Evolutionary conservation across 1,139 yeast species (phyloP), one percentile per base, ranked within the genome.

Genomic region (Sugiyamaella japonica): DNA sequence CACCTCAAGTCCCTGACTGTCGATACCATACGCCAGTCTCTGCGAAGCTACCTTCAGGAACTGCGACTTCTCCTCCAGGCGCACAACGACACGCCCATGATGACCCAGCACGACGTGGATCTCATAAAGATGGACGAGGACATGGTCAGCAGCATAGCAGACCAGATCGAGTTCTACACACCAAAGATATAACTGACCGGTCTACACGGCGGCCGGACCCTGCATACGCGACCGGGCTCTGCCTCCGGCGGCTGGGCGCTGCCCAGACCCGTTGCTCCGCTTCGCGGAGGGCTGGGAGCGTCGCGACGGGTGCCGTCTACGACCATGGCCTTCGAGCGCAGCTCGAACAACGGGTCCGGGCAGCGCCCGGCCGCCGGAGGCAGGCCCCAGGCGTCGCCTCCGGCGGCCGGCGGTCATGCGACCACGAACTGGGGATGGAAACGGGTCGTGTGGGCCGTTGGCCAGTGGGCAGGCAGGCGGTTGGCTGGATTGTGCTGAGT

Each of bases 71-170:
- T 45, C 10, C 3, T 36, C 6, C 9, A 23, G 20, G 49, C 49
- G 6, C 41, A 23, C 25, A 34, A 23, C n/a, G 49, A 45, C n/a
- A 32, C 32, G n/a, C 32, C 49, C 3, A 10, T 36, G 13, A 34
- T 36, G 34, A 8, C 48, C 7, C 17, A 45, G n/a, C n/a, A 45
- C 5, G 49, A 45, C 8, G 34, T 36, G n/a, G 15, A 44, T 12
- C 12, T 44, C 9, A 1, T 44, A 10, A 31, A 32, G 16, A 45
- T 45, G 49, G 41, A 36, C 23, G 34, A 36, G 20, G 49, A 45
- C 12, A 45, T 44, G 48, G 48, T 44, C 15, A 12, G 28, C 10
- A 16, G 29, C 28, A 16, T 44, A 34, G 31, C 12, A 7, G 29
- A 32, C 3, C 48, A 44, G 40, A 42, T 42, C 23, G 41, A 38